A percentile compares a stretch with the other conserved stretches of the same genome.
phyloP scores from a whole-genome alignment of 176 grass and related monocot genomes.

The Themeda triandra region DNA sequence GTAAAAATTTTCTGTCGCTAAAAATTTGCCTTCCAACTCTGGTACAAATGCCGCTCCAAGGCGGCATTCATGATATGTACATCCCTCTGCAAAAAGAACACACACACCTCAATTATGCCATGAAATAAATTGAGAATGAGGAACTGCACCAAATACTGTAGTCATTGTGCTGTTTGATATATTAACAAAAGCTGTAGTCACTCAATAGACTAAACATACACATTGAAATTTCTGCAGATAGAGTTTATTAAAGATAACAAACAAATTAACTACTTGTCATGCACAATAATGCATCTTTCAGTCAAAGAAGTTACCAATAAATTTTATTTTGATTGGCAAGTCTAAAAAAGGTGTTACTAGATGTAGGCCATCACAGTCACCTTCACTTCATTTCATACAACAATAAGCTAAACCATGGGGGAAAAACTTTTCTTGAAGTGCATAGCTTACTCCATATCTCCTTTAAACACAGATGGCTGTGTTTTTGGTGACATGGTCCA shows the following conservation, averaged over 20 bases:
- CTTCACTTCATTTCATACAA: neutral
- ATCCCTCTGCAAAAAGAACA: constrained; percentile 55
- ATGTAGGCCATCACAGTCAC: neutral
- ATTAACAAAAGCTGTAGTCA: neutral
- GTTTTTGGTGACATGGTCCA: neutral
- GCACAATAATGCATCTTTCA: no score
- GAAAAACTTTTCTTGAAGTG: neutral
- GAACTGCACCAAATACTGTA: neutral
- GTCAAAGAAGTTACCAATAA: no score
- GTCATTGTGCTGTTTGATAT: neutral
- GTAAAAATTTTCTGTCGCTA: constrained; percentile 95
- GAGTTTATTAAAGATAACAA: neutral
- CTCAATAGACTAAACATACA: neutral
- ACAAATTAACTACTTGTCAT: neutral
- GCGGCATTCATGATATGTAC: constrained; percentile 55
- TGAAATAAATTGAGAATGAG: constrained; percentile 10
- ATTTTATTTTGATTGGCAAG: no score
- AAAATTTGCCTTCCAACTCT: constrained; percentile 66
- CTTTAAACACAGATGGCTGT: neutral
- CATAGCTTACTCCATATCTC: neutral
- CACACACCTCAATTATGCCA: neutral
- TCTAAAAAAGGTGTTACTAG: no score
- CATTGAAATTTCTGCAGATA: neutral
- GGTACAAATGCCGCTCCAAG: constrained; percentile 69
- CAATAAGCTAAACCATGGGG: no score